Evolutionary conservation across 495 filamentous ascomycete species (phyloP).

Genomic region (Apodospora peruviana): DNA sequence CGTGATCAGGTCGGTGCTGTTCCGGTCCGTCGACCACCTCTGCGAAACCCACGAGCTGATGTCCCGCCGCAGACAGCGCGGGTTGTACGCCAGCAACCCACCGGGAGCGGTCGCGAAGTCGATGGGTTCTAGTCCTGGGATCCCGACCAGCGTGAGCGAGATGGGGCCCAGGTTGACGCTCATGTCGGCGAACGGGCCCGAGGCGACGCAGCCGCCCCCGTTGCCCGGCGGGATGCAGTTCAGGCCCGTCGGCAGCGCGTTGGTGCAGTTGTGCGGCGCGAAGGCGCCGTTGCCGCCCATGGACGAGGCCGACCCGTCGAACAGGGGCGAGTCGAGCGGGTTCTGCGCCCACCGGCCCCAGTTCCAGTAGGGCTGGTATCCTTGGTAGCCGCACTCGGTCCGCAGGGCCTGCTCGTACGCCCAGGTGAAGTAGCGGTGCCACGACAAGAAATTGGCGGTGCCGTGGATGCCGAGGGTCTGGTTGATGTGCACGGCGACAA

Average conservation of each 20-base stretch:
- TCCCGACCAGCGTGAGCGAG: conserved; percentile 11
- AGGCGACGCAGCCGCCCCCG: conserved; percentile 58
- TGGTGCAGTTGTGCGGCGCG: conserved; percentile 25
- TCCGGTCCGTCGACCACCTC: conserved; percentile 38
- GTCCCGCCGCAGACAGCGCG: conserved; percentile 60
- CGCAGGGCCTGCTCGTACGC: conserved; percentile 61
- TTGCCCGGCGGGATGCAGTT: conserved; percentile 37
- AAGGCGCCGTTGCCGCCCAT: conserved; percentile 56
- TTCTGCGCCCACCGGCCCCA: conserved; percentile 46
- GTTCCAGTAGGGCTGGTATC: conserved; percentile 59
- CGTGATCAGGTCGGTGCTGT: conserved; percentile 26
- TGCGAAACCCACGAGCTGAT: conserved; percentile 42
- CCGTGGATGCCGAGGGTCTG: conserved; percentile 57
- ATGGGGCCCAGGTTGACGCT: conserved; percentile 51
- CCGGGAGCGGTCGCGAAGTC: conserved; percentile 9
- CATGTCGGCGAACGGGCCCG: conserved; percentile 50
- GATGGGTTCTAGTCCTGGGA: conserved; percentile 1
- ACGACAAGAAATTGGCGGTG: conserved; percentile 60
- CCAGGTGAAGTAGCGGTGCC: conserved; percentile 63
- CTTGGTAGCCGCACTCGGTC: conserved; percentile 64
- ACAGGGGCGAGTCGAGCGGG: conserved; percentile 50
- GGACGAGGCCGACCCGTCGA: conserved; percentile 53
- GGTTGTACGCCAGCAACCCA: conserved; percentile 41
- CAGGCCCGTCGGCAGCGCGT: conserved; percentile 35
- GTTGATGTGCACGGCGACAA: conserved; percentile 61